Evolutionary conservation across 2,329 filamentous ascomycete genomes (phyloP).

Genomic region (Fusarium sp.): DNA sequence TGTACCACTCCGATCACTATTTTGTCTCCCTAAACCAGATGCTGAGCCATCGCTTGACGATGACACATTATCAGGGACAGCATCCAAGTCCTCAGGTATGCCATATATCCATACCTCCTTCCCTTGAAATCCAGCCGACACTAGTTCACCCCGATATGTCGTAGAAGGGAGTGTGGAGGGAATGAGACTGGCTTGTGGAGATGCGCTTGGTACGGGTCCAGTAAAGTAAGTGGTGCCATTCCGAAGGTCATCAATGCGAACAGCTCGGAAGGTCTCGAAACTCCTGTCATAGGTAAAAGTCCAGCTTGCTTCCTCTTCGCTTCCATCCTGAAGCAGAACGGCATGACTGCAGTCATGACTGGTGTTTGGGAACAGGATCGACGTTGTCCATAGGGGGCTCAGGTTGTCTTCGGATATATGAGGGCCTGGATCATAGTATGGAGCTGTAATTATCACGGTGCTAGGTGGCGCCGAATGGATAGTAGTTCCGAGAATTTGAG

Average conservation of each 20-base stretch:
- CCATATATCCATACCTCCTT: constrained; percentile 82
- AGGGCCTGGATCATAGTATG: constrained; percentile 78
- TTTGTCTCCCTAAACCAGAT: constrained; percentile 43
- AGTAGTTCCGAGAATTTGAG: constrained; percentile 80
- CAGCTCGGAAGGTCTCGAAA: constrained; percentile 80
- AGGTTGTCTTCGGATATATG: constrained; percentile 72
- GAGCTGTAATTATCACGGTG: constrained; percentile 80
- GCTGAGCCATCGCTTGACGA: constrained; percentile 33
- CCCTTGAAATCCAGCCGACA: constrained; percentile 76
- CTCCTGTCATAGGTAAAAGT: constrained; percentile 80
- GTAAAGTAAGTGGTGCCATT: constrained; percentile 84
- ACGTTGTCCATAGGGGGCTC: constrained; percentile 83
- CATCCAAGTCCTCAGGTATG: constrained; percentile 75
- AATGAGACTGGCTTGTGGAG: constrained; percentile 64
- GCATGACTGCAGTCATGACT: constrained; percentile 81
- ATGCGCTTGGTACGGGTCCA: constrained; percentile 66
- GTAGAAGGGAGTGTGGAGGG: constrained; percentile 75
- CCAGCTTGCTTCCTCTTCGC: constrained; percentile 73
- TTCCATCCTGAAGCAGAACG: constrained; percentile 69
- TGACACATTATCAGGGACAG: constrained; percentile 56
- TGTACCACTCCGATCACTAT: constrained; percentile 41
- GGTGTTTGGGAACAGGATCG: constrained; percentile 84
- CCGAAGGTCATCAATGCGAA: constrained; percentile 76
- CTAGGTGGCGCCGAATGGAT: constrained; percentile 69
- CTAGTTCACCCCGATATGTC: constrained; percentile 74